These are phyloP conservation scores for Colletotrichum musae DNA, from an alignment of 2,329 filamentous ascomycete species.

Conservation along the genomic window DNA sequence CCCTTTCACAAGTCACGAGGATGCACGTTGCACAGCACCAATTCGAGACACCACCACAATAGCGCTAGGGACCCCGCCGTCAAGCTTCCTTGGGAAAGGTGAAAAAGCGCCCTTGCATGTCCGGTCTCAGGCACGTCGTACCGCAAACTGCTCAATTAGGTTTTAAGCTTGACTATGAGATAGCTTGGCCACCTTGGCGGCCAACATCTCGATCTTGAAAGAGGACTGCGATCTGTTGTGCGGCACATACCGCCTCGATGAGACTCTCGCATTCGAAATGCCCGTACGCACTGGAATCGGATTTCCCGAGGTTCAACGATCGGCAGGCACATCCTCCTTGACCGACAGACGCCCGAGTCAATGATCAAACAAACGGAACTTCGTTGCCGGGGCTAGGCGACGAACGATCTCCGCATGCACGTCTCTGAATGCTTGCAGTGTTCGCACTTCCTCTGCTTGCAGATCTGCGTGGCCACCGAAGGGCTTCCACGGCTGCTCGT, in stretches of 20 bases:
- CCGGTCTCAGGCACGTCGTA: constrained; percentile 7
- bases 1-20: too few relatives aligned
- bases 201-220: constrained; percentile 7
- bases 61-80: constrained; percentile 9
- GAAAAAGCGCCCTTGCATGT: constrained; percentile 14
- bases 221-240: not conserved
- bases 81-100: constrained; percentile 2
- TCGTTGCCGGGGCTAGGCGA: constrained; percentile 23
- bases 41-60: constrained; percentile 6
- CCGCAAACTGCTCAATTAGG: not conserved
- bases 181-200: constrained; percentile 26
- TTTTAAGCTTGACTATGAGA: constrained; percentile 17
- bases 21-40: constrained; percentile 3
- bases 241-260: not conserved
- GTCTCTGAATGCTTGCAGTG: constrained; percentile 24
- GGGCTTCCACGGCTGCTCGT: constrained; percentile 47
- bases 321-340: not conserved
- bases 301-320: not conserved
- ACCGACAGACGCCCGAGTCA: constrained; percentile 9
- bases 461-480: constrained; percentile 18
- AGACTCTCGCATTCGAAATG: not conserved
- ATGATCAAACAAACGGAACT: constrained; percentile 25
- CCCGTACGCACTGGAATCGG: not conserved
- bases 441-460: constrained; percentile 20
- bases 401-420: constrained; percentile 34